Conservation (phyloP, 2,329 filamentous ascomycete species). For the Eutypella sp. region DNA sequence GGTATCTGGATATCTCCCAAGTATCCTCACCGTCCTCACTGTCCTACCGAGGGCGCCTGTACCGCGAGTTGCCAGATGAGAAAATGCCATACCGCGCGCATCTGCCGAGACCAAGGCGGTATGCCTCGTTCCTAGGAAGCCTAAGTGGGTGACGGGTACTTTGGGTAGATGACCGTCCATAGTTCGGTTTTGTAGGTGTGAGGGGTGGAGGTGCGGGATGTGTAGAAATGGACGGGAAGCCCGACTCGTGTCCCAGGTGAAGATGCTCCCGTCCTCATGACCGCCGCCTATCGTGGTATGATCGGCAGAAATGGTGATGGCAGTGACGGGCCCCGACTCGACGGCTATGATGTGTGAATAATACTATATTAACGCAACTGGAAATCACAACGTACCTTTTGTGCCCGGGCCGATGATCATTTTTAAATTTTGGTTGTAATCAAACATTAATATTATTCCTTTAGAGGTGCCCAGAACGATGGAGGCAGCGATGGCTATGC, state of each 20-base stretch:
- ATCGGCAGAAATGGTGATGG: constrained; percentile 87
- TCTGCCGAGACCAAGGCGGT: constrained; percentile 95
- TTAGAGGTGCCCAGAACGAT: constrained; percentile 92
- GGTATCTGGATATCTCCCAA: constrained; percentile 82
- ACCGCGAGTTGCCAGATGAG: constrained; percentile 87
- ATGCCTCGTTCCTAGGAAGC: constrained; percentile 87
- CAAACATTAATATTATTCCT: constrained; percentile 90
- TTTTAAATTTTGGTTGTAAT: constrained; percentile 94
- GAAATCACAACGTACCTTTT: constrained; percentile 55
- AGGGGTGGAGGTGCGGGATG: constrained; percentile 70
- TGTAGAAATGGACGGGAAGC: constrained; percentile 84
- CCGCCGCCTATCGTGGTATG: constrained; percentile 88
- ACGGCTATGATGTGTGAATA: constrained; percentile 52
- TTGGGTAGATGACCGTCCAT: constrained; percentile 77
- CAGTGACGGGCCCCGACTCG: constrained; percentile 82
- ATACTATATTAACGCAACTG: constrained; percentile 25
- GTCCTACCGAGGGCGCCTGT: constrained; percentile 79
- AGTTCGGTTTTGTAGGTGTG: constrained; percentile 59
- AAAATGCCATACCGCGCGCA: constrained; percentile 95
- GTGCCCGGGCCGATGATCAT: constrained; percentile 90
- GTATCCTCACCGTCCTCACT: constrained; percentile 83
- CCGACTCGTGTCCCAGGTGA: constrained; percentile 89
- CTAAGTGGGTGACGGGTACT: constrained; percentile 79
- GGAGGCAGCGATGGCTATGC: constrained; percentile 78
- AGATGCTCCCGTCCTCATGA: constrained; percentile 85